These are phyloP conservation scores for Candida maesae DNA, from an alignment of 805 yeast species.

Conservation along the genomic window DNA sequence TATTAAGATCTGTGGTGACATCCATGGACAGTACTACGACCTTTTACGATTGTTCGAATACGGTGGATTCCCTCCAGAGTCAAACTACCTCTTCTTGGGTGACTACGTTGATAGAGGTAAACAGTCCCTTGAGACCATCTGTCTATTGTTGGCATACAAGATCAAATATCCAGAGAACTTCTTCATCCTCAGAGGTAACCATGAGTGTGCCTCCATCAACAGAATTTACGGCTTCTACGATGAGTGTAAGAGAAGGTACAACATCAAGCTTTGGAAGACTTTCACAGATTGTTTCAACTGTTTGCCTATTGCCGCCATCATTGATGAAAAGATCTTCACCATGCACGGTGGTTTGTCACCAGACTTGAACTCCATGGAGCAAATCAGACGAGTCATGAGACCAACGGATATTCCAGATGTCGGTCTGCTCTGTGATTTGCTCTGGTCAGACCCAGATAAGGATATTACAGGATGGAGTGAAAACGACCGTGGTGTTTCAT, in stretches of 20 bases:
- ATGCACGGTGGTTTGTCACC: slow-evolving; percentile 99
- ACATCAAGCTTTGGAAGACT: slow-evolving; percentile 97
- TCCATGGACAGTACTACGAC: slow-evolving; percentile 98
- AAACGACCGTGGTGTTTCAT: slow-evolving; percentile 97
- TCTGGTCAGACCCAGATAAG: slow-evolving; percentile 99
- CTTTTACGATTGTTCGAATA: slow-evolving; percentile 92
- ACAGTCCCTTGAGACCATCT: slow-evolving; percentile 94
- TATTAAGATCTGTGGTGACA: slow-evolving; percentile 93
- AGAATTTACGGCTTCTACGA: slow-evolving; percentile 98
- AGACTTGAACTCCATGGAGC: slow-evolving; percentile 96
- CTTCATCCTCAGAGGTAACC: slow-evolving; percentile 95
- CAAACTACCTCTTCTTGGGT: slow-evolving; percentile 91
- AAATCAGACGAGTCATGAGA: slow-evolving; percentile 97
- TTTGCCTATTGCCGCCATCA: slow-evolving; percentile 96
- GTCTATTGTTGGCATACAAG: slow-evolving; percentile 90
- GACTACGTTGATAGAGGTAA: slow-evolving; percentile 99
- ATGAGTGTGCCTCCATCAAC: slow-evolving; percentile 97
- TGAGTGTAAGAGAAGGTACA: slow-evolving; percentile 97
- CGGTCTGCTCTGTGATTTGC: slow-evolving; percentile 90
- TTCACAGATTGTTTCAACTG: slow-evolving; percentile 98
- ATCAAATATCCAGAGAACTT: slow-evolving; percentile 98
- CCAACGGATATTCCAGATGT: slow-evolving; percentile 99
- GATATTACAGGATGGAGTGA: slow-evolving; percentile 99
- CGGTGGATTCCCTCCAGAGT: slow-evolving; percentile 99
- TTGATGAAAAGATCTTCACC: slow-evolving; percentile 95